These are phyloP conservation scores for Calvatia gigantea DNA, from an alignment of 768 basidiomycete genomes.

Conservation along the genomic window DNA sequence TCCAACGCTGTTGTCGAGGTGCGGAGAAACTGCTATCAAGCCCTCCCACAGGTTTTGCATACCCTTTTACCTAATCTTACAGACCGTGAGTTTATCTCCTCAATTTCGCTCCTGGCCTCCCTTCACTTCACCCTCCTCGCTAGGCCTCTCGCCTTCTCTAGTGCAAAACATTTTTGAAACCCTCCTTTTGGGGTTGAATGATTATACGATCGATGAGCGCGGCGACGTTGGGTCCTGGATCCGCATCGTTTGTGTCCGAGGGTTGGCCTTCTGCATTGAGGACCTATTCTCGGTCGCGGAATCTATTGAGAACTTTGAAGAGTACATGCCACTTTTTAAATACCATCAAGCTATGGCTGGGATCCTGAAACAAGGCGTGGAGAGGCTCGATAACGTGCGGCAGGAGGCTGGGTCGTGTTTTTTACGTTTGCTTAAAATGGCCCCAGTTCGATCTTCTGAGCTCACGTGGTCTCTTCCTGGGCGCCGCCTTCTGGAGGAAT, in stretches of 20 bases:
- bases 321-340: slow-evolving; percentile 55
- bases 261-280: slow-evolving; percentile 52
- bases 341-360: slow-evolving; percentile 59
- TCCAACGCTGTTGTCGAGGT: slow-evolving; percentile 34
- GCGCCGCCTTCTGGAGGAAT: slow-evolving; percentile 39
- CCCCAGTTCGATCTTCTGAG: slow-evolving; percentile 38
- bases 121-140: slow-evolving; percentile 11
- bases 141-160: slow-evolving; percentile 46
- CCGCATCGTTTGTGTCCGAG: slow-evolving; percentile 72
- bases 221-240: slow-evolving; percentile 98
- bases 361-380: slow-evolving; percentile 85
- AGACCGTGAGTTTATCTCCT: slow-evolving; percentile 36
- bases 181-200: slow-evolving; percentile 69
- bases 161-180: slow-evolving; percentile 50
- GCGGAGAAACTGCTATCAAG: slow-evolving; percentile 36
- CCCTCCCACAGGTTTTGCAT: slow-evolving; percentile 46
- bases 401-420: slow-evolving; percentile 72
- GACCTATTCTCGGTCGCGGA: slow-evolving; percentile 45
- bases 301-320: slow-evolving; percentile 41
- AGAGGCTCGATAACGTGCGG: slow-evolving; percentile 88
- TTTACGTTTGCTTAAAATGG: slow-evolving; percentile 42
- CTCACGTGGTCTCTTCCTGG: slow-evolving; percentile 53
- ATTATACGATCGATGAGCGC: slow-evolving; percentile 92
- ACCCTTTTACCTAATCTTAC: slow-evolving; percentile 40
- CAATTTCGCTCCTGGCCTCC: slow-evolving; percentile 7